A percentile compares a stretch with the other conserved stretches of the same genome.
Evolutionary conservation across 2,329 filamentous ascomycete species (phyloP).

Genomic region (Cadophora malorum): DNA sequence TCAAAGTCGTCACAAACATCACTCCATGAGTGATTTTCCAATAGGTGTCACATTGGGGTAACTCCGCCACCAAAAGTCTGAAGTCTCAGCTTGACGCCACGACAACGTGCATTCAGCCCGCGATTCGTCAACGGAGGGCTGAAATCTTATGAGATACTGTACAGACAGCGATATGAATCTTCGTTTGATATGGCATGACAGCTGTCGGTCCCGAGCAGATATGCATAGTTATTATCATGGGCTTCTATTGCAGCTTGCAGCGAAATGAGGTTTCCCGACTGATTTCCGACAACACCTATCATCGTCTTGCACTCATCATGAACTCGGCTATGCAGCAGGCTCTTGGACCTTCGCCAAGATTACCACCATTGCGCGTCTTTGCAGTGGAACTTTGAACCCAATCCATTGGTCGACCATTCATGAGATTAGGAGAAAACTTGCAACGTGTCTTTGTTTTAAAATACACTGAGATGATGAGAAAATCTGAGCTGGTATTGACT

Average conservation of each 20-base stretch:
- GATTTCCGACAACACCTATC: constrained; percentile 10
- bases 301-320: neutral
- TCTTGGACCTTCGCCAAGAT: neutral
- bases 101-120: neutral
- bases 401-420: constrained; percentile 1
- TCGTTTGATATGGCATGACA: constrained; percentile 9
- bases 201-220: neutral
- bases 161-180: neutral
- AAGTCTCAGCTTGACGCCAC: constrained; percentile 16
- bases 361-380: neutral
- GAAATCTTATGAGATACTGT: constrained; percentile 2
- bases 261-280: constrained; percentile 7
- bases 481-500: too few species aligned
- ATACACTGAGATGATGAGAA: neutral
- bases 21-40: neutral
- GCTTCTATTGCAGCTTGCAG: neutral
- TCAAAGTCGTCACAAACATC: constrained; percentile 2
- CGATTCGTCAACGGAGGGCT: constrained; percentile 6
- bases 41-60: neutral
- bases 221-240: neutral
- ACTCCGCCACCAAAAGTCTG: neutral
- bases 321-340: neutral
- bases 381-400: neutral
- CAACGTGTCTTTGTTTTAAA: neutral
- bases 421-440: neutral